These are phyloP conservation scores for Nakazawaea populi DNA, from an alignment of 805 yeast species.

Conservation along the genomic window DNA sequence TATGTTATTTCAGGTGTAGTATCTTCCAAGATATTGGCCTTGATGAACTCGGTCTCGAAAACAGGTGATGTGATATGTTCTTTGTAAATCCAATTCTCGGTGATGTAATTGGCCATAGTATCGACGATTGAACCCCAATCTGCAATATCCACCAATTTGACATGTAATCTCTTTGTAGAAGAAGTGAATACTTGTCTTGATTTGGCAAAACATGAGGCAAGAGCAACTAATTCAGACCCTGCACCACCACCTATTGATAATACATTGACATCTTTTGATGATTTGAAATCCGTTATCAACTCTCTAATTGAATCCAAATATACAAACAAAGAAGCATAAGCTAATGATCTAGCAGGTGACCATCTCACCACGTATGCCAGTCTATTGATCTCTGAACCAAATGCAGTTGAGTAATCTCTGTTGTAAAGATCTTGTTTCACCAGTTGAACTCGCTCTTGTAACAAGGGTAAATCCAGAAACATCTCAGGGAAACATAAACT, in stretches of 20 bases:
- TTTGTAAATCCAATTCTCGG: slow-evolving; percentile 47
- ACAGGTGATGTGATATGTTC: slow-evolving; percentile 15
- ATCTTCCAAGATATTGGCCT: slow-evolving; percentile 31
- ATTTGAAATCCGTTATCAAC: slow-evolving; percentile 19
- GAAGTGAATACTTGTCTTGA: slow-evolving; percentile 29
- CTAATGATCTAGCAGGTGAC: slow-evolving; percentile 79
- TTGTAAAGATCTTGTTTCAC: slow-evolving; percentile 69
- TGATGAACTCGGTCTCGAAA: slow-evolving; percentile 26
- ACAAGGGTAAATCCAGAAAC: slow-evolving; percentile 26
- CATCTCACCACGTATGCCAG: slow-evolving; percentile 79
- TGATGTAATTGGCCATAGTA: slow-evolving; percentile 37
- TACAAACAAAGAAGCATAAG: slow-evolving; percentile 64
- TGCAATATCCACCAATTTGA: slow-evolving; percentile 70
- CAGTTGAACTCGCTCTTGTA: slow-evolving; percentile 46
- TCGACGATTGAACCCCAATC: slow-evolving; percentile 60
- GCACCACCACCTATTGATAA: slow-evolving; percentile 88
- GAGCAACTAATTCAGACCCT: slow-evolving; percentile 68
- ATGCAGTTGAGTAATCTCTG: slow-evolving; percentile 67
- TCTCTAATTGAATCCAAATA: slow-evolving; percentile 37
- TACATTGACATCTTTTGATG: slow-evolving; percentile 29
- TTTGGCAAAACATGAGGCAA: slow-evolving; percentile 51
- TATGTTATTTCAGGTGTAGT: slow-evolving; percentile 20
- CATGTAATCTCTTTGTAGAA: slow-evolving; percentile 25
- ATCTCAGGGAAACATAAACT: slow-evolving; percentile 26
- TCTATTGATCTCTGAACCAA: slow-evolving; percentile 54